Conservation (phyloP, 352 stramenopile species). For the Globisporangium carolinianum region DNA sequence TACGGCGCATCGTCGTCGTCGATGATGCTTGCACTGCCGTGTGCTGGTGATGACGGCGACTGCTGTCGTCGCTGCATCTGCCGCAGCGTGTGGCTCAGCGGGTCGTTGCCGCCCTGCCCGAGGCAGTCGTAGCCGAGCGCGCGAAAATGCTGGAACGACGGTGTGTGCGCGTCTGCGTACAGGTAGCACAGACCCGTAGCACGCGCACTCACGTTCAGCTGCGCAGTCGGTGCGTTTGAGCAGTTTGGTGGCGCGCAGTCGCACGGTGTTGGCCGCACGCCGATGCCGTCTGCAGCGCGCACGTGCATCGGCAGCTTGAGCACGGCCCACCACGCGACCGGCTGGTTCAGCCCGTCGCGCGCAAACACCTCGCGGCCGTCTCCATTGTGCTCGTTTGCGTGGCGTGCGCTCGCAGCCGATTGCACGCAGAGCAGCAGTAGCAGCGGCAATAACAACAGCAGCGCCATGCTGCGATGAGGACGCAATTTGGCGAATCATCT, state of each 20-base stretch:
- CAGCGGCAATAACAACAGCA: slow-evolving; percentile 6
- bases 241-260: slow-evolving; percentile 57
- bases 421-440: slow-evolving; percentile 13
- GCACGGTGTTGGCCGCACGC: slow-evolving; percentile 41
- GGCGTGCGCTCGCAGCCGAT: not conserved
- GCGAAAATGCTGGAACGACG: slow-evolving; percentile 56
- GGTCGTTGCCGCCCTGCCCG: slow-evolving; percentile 67
- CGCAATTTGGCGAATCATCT: no score
- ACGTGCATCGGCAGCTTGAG: slow-evolving; percentile 64
- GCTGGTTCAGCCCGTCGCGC: slow-evolving; percentile 46
- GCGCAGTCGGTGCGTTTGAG: slow-evolving; percentile 33
- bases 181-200: slow-evolving; percentile 68
- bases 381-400: not conserved
- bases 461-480: not conserved
- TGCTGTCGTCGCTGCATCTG: slow-evolving; percentile 18
- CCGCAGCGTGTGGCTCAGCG: slow-evolving; percentile 63
- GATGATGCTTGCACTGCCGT: not conserved
- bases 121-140: slow-evolving; percentile 67
- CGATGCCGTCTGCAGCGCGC: slow-evolving; percentile 7
- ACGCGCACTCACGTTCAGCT: slow-evolving; percentile 24
- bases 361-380: slow-evolving; percentile 22
- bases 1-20: slow-evolving; percentile 17
- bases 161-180: slow-evolving; percentile 53
- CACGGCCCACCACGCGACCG: slow-evolving; percentile 69
- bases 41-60: not conserved